Percentiles rank a stretch among this genome's conserved stretches.
phyloP scores from a whole-genome alignment of 163 green algal species.

The Scenedesmus sp. region DNA sequence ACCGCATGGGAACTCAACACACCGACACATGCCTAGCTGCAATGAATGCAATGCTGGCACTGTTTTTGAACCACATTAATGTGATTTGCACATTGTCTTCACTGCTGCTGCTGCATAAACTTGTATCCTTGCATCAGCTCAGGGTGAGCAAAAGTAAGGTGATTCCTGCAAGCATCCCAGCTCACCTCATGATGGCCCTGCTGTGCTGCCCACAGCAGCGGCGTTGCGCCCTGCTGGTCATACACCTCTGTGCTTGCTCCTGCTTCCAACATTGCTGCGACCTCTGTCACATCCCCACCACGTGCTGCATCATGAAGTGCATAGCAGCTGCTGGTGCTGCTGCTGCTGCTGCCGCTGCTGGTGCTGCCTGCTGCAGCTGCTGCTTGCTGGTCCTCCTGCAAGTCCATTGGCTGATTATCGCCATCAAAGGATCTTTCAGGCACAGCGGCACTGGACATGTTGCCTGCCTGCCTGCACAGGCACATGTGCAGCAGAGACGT shows the following conservation, averaged over 20 bases:
- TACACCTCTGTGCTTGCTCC: constrained; percentile 9
- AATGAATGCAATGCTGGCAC: neutral
- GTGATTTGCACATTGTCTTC: neutral
- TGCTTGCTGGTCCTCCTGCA: neutral
- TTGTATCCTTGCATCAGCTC: neutral
- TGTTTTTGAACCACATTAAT: neutral
- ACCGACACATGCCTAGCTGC: neutral
- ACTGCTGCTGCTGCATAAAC: neutral
- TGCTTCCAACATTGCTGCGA: neutral
- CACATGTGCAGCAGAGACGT: neutral
- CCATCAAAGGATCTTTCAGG: no score
- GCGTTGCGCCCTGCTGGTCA: constrained; percentile 13
- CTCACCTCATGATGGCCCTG: constrained; percentile 21
- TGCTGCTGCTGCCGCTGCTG: neutral
- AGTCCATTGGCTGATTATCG: neutral
- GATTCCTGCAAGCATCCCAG: neutral
- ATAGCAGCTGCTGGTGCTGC: constrained; percentile 5
- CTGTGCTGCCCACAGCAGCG: constrained; percentile 39
- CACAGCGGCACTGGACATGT: neutral
- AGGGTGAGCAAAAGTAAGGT: neutral
- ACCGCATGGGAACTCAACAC: no score
- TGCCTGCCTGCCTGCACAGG: neutral
- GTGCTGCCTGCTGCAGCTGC: neutral
- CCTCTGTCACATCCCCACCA: neutral
- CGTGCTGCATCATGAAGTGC: constrained; percentile 25